A percentile compares a stretch with the other conserved stretches of the same genome.
These are phyloP conservation scores for Russula earlei DNA, from an alignment of 768 basidiomycete species.

Conservation along the genomic window DNA sequence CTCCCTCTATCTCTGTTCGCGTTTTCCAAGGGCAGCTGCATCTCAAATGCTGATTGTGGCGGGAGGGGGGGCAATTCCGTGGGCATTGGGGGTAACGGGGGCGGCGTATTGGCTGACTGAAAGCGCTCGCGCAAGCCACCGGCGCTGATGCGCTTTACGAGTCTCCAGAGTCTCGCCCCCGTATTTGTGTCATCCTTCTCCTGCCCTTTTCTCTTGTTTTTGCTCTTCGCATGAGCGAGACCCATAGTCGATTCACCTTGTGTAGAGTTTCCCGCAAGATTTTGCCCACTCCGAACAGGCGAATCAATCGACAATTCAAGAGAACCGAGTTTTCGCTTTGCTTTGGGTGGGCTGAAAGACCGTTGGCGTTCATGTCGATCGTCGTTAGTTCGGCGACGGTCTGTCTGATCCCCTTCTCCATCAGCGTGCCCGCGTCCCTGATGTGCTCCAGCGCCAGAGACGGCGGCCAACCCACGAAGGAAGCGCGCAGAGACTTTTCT, in stretches of 20 bases:
- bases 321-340: constrained; percentile 8
- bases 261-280: not conserved
- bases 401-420: not conserved
- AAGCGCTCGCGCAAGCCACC: constrained; percentile 54
- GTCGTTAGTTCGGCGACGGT: not conserved
- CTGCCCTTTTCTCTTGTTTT: constrained; percentile 21
- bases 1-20: not conserved
- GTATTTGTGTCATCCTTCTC: constrained; percentile 25
- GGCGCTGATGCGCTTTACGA: constrained; percentile 62
- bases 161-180: constrained; percentile 46
- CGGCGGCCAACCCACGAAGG: constrained; percentile 2
- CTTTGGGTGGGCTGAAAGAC: constrained; percentile 5
- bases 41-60: constrained; percentile 23
- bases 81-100: constrained; percentile 55
- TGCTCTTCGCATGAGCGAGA: not conserved
- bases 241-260: not conserved
- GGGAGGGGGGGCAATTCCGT: constrained; percentile 27
- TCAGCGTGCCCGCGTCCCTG: not conserved
- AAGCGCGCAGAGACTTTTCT: constrained; percentile 17
- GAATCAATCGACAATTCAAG: constrained; percentile 12
- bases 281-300: not conserved
- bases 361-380: constrained; percentile 8
- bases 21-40: constrained; percentile 12
- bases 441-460: not conserved
- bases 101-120: constrained; percentile 27